Base-by-base conservation (phyloP, 305 asterid genomes). In the Fraxinus dipetala region DNA sequence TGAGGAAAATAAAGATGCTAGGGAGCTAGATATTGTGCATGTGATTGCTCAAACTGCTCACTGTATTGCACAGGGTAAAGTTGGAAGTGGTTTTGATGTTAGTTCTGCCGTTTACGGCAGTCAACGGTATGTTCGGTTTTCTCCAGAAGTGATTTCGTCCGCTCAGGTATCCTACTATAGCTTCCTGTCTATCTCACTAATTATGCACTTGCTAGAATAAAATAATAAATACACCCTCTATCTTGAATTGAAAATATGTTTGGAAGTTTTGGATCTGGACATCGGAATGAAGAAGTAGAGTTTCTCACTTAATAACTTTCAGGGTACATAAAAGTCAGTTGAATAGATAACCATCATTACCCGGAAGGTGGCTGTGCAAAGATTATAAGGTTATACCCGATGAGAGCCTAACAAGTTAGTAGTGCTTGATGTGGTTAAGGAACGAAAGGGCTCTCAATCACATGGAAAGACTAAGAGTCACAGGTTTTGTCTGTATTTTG, bases 101-200 rank as follows among this genome's bases (percentile, higher is more conserved):
- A 91, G 98, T 83, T 93, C 97, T 83, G 99, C 99, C 79, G 97
- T 96, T 88, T 96, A 90, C 84, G 98, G 99, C 45, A 96, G 99
- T 87, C 98, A 96, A 63, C 93, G 90, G 80, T 96, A 92, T 80
- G 88, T 96, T 78, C 91, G 98, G 79, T 96, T 96, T 87, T 96
- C 99, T 40, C 97, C 97, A 4, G 89, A 90, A 82, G 93, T 94
- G 77, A 87, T 96, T 87, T 90, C 98, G 83, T 84, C 96, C 65
- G 95, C 93, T 82, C 98, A 94, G 97, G 99, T 96, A 87, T 76
- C 84, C 35, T 61, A 72, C 43, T 14, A 5, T 5, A 10, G 20
- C 28, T 54, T 70, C n/a, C 14, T 80, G 40, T 75, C 26, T 76
- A 59, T 38, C 61, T 35, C 28, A 48, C 28, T 79, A 40, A 35